phyloP scores from a whole-genome alignment of 2,329 filamentous ascomycete species.

The Botrytis elliptica region DNA sequence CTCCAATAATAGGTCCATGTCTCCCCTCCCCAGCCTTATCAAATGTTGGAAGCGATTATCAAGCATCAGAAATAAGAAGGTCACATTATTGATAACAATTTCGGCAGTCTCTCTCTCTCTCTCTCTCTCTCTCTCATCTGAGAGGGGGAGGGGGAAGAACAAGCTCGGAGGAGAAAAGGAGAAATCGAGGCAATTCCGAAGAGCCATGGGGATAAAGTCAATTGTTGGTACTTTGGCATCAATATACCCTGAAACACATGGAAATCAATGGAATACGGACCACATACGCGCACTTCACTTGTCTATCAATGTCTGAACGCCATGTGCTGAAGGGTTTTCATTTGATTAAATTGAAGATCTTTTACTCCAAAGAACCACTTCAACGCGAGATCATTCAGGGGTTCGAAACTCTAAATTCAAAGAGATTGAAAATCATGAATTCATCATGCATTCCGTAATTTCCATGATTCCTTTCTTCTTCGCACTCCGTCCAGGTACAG shows the following conservation, averaged over 20 bases:
- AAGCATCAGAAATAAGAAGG: neutral
- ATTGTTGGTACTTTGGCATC: neutral
- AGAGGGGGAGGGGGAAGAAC: neutral
- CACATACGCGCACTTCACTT: neutral
- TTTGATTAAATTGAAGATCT: slow-evolving; percentile 8
- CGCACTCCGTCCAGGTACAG: neutral
- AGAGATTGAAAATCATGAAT: slow-evolving; percentile 8
- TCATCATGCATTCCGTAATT: slow-evolving; percentile 2
- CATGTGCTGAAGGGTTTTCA: neutral
- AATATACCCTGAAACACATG: neutral
- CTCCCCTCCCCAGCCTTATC: neutral
- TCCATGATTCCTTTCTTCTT: neutral
- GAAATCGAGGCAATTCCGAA: neutral
- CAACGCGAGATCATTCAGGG: slow-evolving; percentile 13
- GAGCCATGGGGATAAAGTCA: neutral
- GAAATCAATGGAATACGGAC: neutral
- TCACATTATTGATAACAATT: neutral
- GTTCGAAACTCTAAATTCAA: slow-evolving; percentile 12
- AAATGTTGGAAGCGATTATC: neutral
- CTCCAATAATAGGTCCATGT: neutral
- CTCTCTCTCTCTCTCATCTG: too few relatives aligned
- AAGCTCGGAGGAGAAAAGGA: neutral
- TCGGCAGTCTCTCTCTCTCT: neutral
- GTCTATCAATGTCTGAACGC: slow-evolving; percentile 2
- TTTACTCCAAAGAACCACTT: neutral